phyloP scores from a whole-genome alignment of 192 early-diverging fungal species.

The Coemansia sp. region DNA sequence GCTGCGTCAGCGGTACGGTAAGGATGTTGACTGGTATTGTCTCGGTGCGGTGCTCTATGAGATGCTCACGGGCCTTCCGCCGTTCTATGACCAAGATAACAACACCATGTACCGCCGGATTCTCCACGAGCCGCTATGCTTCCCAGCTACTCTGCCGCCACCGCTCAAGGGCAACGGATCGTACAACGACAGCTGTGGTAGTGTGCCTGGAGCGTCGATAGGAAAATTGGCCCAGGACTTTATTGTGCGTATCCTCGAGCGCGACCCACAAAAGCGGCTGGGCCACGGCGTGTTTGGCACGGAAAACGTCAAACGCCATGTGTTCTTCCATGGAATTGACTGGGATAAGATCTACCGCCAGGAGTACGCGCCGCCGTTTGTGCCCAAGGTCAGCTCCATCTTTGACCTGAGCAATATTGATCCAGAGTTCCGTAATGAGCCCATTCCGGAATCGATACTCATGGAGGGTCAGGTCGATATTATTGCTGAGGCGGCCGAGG shows the following conservation, averaged over 20 bases:
- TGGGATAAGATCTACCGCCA: slow-evolving; percentile 68
- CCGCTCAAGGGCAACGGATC: slow-evolving; percentile 12
- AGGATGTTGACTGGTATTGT: slow-evolving; percentile 78
- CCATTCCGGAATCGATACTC: slow-evolving; percentile 47
- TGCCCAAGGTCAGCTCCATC: slow-evolving; percentile 64
- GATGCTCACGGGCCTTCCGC: slow-evolving; percentile 68
- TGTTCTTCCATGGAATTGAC: slow-evolving; percentile 67
- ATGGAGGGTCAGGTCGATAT: slow-evolving; percentile 53
- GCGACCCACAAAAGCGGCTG: slow-evolving; percentile 65
- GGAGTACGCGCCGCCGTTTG: slow-evolving; percentile 69
- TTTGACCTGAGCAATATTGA: slow-evolving; percentile 60
- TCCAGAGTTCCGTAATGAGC: slow-evolving; percentile 59
- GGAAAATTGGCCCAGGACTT: slow-evolving; percentile 20
- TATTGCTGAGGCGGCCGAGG: slow-evolving; percentile 45
- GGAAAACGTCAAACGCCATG: slow-evolving; percentile 64
- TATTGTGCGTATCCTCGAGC: slow-evolving; percentile 57
- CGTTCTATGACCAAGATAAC: slow-evolving; percentile 61
- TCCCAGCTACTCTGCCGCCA: slow-evolving; percentile 28
- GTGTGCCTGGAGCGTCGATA: slow-evolving; percentile 7
- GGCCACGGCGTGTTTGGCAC: slow-evolving; percentile 65
- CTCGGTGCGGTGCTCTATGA: slow-evolving; percentile 77
- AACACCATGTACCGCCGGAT: slow-evolving; percentile 41
- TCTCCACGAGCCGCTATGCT: neutral
- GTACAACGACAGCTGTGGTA: slow-evolving; percentile 6
- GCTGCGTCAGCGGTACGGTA: slow-evolving; percentile 65